A percentile compares a stretch with the other conserved stretches of the same genome.
Conservation (phyloP, 2,329 filamentous ascomycete genomes). For the Aspergillus sp. region DNA sequence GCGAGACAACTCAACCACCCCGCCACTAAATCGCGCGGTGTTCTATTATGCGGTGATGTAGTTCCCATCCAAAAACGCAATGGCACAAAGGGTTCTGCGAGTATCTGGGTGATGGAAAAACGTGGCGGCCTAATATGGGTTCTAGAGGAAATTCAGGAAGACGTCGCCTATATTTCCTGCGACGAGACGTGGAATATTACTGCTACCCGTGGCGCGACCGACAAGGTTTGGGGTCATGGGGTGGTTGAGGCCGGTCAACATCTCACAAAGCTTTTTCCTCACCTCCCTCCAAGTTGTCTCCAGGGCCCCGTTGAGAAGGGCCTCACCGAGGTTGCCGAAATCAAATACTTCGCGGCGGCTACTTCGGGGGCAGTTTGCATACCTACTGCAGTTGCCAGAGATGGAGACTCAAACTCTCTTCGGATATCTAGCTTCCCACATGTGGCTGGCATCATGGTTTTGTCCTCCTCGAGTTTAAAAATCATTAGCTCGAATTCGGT, state of each 20-base stretch:
- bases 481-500: constrained; percentile 94
- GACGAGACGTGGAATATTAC: constrained; percentile 75
- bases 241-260: constrained; percentile 67
- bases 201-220: constrained; percentile 71
- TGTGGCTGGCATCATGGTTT: constrained; percentile 92
- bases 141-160: constrained; percentile 94
- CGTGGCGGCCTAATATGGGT: constrained; percentile 94
- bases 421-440: constrained; percentile 93
- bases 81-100: constrained; percentile 85
- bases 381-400: constrained; percentile 76
- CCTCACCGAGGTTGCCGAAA: constrained; percentile 69
- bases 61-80: constrained; percentile 97
- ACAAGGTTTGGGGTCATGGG: constrained; percentile 80
- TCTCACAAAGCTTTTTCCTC: constrained; percentile 75
- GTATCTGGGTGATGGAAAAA: constrained; percentile 98
- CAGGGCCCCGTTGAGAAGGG: constrained; percentile 69
- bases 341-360: constrained; percentile 80
- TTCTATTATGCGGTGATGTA: constrained; percentile 94
- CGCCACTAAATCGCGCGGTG: constrained; percentile 77
- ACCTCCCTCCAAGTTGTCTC: constrained; percentile 72
- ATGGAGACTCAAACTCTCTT: constrained; percentile 68
- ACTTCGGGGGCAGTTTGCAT: constrained; percentile 77
- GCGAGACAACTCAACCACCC: constrained; percentile 65
- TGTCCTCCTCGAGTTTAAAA: constrained; percentile 73
- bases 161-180: constrained; percentile 74